These are phyloP conservation scores for Kentomonas sorsogonicus DNA, from an alignment of 208 protist species.

Conservation along the genomic window DNA sequence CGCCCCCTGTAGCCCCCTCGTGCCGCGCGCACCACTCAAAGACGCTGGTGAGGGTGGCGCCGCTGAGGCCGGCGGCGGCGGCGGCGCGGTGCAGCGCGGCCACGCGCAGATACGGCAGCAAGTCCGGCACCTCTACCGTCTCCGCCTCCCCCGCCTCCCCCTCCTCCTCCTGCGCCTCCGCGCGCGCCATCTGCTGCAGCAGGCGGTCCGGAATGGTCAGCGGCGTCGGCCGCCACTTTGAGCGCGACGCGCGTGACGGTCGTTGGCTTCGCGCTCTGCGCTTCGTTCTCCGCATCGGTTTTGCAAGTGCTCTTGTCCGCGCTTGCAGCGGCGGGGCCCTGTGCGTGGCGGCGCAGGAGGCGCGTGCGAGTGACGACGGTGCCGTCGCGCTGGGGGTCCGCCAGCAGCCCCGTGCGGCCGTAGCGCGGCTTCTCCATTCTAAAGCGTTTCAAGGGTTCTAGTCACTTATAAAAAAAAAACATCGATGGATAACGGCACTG, in stretches of 20 bases:
- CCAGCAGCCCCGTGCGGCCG: constrained; percentile 66
- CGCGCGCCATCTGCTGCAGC: constrained; percentile 36
- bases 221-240: constrained; percentile 75
- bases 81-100: neutral
- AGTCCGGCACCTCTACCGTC: constrained; percentile 15
- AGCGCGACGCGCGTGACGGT: no score
- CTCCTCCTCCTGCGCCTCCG: constrained; percentile 12
- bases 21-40: neutral
- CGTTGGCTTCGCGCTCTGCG: no score
- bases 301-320: no score
- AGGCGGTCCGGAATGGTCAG: constrained; percentile 68
- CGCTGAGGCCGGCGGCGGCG: neutral
- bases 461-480: no score
- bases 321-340: no score
- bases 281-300: no score
- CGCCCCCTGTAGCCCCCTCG: neutral
- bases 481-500: no score
- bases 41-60: no score
- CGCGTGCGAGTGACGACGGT: constrained; percentile 32
- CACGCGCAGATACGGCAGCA: constrained; percentile 30
- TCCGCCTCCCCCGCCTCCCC: constrained; percentile 11
- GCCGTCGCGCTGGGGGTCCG: constrained; percentile 22
- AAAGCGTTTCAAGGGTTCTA: no score
- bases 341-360: constrained; percentile 6
- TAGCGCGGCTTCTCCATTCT: constrained; percentile 71